Evolutionary conservation across 2,329 filamentous ascomycete genomes (phyloP).

Genomic region (Phialemonium atrogriseum): DNA sequence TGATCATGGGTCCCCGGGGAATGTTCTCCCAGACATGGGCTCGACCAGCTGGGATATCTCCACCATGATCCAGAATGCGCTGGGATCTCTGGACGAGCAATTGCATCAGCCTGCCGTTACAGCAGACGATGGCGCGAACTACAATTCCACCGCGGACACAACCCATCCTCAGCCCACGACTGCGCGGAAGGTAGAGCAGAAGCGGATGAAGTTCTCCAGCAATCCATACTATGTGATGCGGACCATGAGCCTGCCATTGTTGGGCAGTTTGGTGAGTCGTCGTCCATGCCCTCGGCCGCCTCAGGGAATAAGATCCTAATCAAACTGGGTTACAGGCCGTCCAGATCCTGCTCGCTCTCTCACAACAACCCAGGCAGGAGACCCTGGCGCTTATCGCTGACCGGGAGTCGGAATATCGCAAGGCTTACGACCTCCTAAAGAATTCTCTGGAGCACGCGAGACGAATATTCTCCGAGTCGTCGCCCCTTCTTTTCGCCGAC

Average conservation of each 20-base stretch:
- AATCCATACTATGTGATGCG: conserved; percentile 24
- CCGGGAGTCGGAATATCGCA: conserved; percentile 21
- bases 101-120: neutral
- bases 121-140: conserved; percentile 5
- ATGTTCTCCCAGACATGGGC: neutral
- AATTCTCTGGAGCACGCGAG: conserved; percentile 23
- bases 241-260: conserved; percentile 24
- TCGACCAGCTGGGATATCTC: conserved; percentile 16
- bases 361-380: conserved; percentile 21
- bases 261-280: conserved; percentile 21
- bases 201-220: conserved; percentile 24
- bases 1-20: conserved; percentile 4
- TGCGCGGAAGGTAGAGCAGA: conserved; percentile 14
- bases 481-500: conserved; percentile 23
- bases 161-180: conserved; percentile 8
- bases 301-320: no score
- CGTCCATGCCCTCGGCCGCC: neutral
- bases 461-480: conserved; percentile 23
- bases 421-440: conserved; percentile 23
- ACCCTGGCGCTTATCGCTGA: conserved; percentile 20
- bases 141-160: conserved; percentile 3
- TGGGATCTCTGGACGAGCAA: conserved; percentile 16
- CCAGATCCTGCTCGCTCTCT: conserved; percentile 27
- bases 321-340: conserved; percentile 17
- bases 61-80: conserved; percentile 19